These are phyloP conservation scores for Rhizopogon vinicolor DNA, from an alignment of 768 basidiomycete genomes.

Conservation along the genomic window DNA sequence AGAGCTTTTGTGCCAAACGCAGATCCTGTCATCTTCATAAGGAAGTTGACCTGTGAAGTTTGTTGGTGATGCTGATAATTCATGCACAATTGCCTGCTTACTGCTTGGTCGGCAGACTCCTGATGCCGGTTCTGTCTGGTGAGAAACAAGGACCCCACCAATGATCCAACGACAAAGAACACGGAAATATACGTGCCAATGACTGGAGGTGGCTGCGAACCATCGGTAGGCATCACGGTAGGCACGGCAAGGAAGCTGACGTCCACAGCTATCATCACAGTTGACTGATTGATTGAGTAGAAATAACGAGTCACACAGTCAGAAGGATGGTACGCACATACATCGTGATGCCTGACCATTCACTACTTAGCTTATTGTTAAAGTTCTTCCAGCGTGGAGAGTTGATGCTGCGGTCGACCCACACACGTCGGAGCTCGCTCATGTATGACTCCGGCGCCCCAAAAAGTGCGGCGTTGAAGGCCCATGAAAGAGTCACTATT, in stretches of 20 bases:
- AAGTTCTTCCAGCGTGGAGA: conserved; percentile 34
- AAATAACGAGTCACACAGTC: background rate
- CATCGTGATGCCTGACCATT: conserved; percentile 46
- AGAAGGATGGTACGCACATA: conserved; percentile 30
- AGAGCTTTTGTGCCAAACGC: conserved; percentile 15
- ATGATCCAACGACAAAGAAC: conserved; percentile 27
- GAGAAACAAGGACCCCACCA: conserved; percentile 31
- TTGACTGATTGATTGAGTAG: conserved; percentile 27
- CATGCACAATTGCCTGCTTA: conserved; percentile 9
- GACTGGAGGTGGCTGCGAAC: background rate
- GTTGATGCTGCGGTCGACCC: conserved; percentile 38
- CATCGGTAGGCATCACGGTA: conserved; percentile 19
- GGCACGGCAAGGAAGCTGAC: conserved; percentile 51
- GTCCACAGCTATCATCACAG: conserved; percentile 48
- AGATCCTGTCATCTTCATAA: conserved; percentile 1
- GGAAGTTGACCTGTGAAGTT: conserved; percentile 1
- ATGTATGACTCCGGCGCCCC: conserved; percentile 41
- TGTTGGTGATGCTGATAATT: background rate
- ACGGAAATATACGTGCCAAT: conserved; percentile 30
- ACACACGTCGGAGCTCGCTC: conserved; percentile 34
- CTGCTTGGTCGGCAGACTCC: conserved; percentile 21
- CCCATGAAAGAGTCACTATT: conserved; percentile 5
- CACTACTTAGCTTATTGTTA: conserved; percentile 35
- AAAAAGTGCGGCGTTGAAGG: conserved; percentile 31
- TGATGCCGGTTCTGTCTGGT: conserved; percentile 29